A percentile compares a stretch with the other conserved stretches of the same genome.
Conservation (phyloP, 2,329 filamentous ascomycete genomes). For the Aureobasidium sp. region DNA sequence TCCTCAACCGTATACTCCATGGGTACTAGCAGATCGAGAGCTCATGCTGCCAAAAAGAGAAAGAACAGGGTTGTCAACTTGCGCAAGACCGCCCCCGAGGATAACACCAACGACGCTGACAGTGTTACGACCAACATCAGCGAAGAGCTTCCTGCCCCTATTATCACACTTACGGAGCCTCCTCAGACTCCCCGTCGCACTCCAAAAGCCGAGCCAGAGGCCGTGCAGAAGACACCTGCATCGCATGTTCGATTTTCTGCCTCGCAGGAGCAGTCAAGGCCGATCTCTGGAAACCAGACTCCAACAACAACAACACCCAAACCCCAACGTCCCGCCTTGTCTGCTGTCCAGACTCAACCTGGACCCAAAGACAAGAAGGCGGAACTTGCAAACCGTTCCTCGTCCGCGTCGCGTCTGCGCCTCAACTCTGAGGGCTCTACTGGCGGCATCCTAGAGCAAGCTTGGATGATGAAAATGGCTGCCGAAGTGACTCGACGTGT, state of each 20-base stretch:
- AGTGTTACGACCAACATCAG: conserved; percentile 40
- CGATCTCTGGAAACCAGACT: conserved; percentile 1
- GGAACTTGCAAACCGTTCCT: background rate
- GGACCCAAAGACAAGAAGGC: background rate
- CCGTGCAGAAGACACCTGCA: conserved; percentile 36
- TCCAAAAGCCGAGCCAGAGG: conserved; percentile 26
- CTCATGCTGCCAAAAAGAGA: conserved; percentile 62
- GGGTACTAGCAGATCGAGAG: conserved; percentile 51
- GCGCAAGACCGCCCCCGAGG: conserved; percentile 48
- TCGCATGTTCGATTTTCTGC: conserved; percentile 26
- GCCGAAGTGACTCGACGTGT: conserved; percentile 82
- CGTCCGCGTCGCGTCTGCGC: conserved; percentile 4
- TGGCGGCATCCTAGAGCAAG: conserved; percentile 62
- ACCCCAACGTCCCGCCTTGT: conserved; percentile 3
- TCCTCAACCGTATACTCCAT: conserved; percentile 42
- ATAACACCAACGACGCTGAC: conserved; percentile 32
- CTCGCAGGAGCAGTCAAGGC: conserved; percentile 13
- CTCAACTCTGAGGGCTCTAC: conserved; percentile 14
- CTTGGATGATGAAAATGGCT: conserved; percentile 89
- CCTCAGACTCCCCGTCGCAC: conserved; percentile 13
- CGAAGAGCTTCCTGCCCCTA: conserved; percentile 37
- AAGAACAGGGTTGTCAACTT: conserved; percentile 79
- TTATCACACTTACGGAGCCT: conserved; percentile 52
- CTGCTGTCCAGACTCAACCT: conserved; percentile 8
- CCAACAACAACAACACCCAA: conserved; percentile 1